Percentiles rank a stretch among this genome's conserved stretches.
phyloP scores from a whole-genome alignment of 352 stramenopile species.

The Pythium plurisporium region DNA sequence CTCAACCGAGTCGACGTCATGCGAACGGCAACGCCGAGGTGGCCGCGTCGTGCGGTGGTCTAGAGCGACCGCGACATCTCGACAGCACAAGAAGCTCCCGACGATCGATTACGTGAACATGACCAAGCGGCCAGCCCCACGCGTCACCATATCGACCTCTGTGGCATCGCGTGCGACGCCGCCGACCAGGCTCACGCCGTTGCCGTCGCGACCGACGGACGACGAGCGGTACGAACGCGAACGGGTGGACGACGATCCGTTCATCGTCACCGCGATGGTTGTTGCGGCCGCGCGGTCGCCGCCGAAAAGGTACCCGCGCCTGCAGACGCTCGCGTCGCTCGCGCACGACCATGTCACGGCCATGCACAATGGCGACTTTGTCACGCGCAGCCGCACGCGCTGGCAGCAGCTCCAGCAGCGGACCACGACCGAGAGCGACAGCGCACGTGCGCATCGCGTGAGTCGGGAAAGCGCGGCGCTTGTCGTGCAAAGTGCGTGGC shows the following conservation, averaged over 20 bases:
- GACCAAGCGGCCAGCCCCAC: not conserved
- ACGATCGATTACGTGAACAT: too few relatives aligned
- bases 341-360: conserved; percentile 31
- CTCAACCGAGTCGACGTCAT: too few relatives aligned
- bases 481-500: conserved; percentile 50
- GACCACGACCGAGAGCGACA: conserved; percentile 11
- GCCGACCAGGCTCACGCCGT: conserved; percentile 1
- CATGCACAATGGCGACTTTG: conserved; percentile 40
- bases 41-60: too few relatives aligned
- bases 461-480: conserved; percentile 34
- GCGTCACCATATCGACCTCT: too few relatives aligned
- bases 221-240: conserved; percentile 10
- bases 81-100: too few relatives aligned
- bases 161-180: not conserved
- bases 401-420: conserved; percentile 18
- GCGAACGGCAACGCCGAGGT: too few relatives aligned
- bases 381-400: conserved; percentile 36
- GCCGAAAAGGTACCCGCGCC: conserved; percentile 18
- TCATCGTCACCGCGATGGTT: not conserved
- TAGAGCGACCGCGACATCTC: too few relatives aligned
- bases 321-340: conserved; percentile 47
- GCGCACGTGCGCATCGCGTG: conserved; percentile 14
- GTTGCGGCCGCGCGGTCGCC: not conserved
- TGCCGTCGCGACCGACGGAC: not conserved
- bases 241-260: not conserved